Conservation (phyloP, 176 grass and related monocot genomes). For the sorghum (Sorghum bicolor) region Sorghum_bicolor_NCBIv3 NC_012879.2:47224001-47224500, state of each 20-base stretch:
- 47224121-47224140: not conserved
- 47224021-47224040: constrained; percentile 97
- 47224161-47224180: not conserved
- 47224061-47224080: constrained; percentile 99
- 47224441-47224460: too few relatives aligned
- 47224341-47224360: too few relatives aligned
- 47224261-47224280: not conserved
- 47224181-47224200: not conserved
- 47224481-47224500: too few relatives aligned
- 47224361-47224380: too few relatives aligned
- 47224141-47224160: not conserved
- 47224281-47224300: not conserved
- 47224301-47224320: too few relatives aligned
- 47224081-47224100: constrained; percentile 1
- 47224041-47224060: constrained; percentile 96
- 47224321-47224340: too few relatives aligned
- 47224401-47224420: too few relatives aligned
- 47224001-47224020: constrained; percentile 50
- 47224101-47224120: not conserved
- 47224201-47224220: not conserved
- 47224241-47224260: not conserved
- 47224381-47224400: too few relatives aligned
- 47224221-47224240: not conserved
- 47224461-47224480: too few relatives aligned
- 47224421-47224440: too few relatives aligned